These are phyloP conservation scores for Trypanosoma caninum DNA, from an alignment of 208 protist species.

Conservation along the genomic window DNA sequence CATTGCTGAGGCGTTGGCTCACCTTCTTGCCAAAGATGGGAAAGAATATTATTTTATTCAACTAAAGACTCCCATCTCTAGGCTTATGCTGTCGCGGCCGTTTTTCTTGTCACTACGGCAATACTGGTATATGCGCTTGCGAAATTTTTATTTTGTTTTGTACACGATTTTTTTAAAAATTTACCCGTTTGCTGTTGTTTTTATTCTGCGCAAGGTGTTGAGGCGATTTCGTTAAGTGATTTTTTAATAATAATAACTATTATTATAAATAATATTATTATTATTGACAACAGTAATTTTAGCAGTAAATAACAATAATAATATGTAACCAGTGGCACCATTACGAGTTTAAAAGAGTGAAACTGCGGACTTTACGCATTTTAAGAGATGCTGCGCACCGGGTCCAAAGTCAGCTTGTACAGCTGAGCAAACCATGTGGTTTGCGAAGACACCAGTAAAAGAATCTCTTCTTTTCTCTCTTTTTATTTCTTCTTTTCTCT, in stretches of 20 bases:
- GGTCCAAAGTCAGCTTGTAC: no score
- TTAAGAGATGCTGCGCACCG: no score
- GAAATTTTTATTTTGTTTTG: constrained; percentile 34
- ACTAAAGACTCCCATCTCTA: constrained; percentile 29
- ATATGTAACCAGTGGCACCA: no score
- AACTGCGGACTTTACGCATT: no score
- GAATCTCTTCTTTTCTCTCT: not conserved
- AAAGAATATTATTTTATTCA: not conserved
- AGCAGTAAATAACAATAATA: no score
- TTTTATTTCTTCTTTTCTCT: not conserved
- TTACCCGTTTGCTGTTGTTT: constrained; percentile 75
- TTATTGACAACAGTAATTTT: not conserved
- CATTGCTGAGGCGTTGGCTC: constrained; percentile 27
- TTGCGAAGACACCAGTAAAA: no score
- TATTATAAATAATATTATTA: constrained; percentile 5
- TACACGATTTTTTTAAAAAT: constrained; percentile 40
- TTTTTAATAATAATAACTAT: no score
- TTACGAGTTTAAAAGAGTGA: no score
- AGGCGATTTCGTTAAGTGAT: constrained; percentile 8
- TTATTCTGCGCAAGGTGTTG: constrained; percentile 56
- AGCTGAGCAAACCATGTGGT: no score
- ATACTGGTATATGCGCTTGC: constrained; percentile 44
- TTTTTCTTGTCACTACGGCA: constrained; percentile 59
- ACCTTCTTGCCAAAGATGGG: constrained; percentile 8
- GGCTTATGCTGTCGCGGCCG: constrained; percentile 28